Base-by-base conservation (phyloP, 192 early-diverging fungal species). In the Entomortierella lignicola region DNA sequence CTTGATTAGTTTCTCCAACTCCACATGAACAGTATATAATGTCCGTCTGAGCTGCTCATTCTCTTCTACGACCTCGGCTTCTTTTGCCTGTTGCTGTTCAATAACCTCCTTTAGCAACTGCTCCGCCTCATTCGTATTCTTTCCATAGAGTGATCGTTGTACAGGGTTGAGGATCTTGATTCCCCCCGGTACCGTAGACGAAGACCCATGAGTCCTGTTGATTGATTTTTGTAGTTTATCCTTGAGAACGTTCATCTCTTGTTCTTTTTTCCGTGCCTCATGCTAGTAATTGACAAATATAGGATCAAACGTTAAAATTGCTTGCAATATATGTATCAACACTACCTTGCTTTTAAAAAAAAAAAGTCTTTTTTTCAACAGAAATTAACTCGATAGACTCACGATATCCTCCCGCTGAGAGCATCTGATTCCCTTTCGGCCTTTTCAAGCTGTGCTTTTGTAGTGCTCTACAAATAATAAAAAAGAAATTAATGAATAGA, bases 181-280 rank as follows among this genome's bases (percentile, higher is more conserved):
- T 53, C 67, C 66, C 41, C 75, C 66, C 32, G 77, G 63, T 61
- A 73, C 55, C 59, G 41, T 7, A 47, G 82, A 21, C 17, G 65
- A 39, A 39, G 61, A 48, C 37, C 64, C 12, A 30, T 47, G 34
- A 57, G 60, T 32, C 60, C 44, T 26, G 61, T 59, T 51, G 63
- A 87, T 82, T 25, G 80, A 52, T 63, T 84, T 87, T 29, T 72
- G 66, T 25, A 87, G 23, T 30, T 84, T 73, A 5, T 87, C 86
- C 60, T 80, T 81, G 13, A 81, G 64, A 25, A 82, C 80, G 34
- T 74, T 66, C 55, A 81, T 64, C 21, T 87, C 86, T 30, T 82
- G 77, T 54, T 85, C 82, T 50, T 84, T 81, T 63, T 73, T 82
- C 41, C 81, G 58, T 18, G 81, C 63, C 32, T 87, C 86, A 41